Evolutionary conservation across 2,329 filamentous ascomycete species (phyloP).

Genomic region (Mycosphaerella sp.): DNA sequence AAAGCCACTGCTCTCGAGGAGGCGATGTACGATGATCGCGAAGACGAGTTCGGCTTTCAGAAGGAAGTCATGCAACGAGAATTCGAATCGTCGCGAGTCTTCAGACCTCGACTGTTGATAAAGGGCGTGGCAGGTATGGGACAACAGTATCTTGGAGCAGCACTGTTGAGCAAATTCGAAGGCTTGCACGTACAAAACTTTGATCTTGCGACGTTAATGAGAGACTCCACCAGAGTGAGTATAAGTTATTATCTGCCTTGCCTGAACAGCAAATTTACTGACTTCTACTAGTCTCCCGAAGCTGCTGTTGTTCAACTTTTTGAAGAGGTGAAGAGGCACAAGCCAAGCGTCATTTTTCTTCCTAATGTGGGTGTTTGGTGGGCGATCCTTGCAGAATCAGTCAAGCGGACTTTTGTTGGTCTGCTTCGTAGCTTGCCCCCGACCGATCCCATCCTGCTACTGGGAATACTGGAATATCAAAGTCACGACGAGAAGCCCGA

Average conservation of each 20-base stretch:
- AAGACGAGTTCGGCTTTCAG: slow-evolving; percentile 75
- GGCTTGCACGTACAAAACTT: slow-evolving; percentile 92
- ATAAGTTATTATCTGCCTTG: slow-evolving; percentile 37
- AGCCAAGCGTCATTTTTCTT: slow-evolving; percentile 92
- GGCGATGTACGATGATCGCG: slow-evolving; percentile 83
- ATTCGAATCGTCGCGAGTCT: slow-evolving; percentile 82
- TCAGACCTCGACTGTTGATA: slow-evolving; percentile 80
- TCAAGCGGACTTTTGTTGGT: slow-evolving; percentile 73
- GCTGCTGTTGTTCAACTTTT: slow-evolving; percentile 87
- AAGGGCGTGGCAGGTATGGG: slow-evolving; percentile 84
- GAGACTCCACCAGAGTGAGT: slow-evolving; percentile 72
- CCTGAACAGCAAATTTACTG: slow-evolving; percentile 19
- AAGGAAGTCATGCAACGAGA: slow-evolving; percentile 65
- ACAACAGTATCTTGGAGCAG: slow-evolving; percentile 79
- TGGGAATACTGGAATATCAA: slow-evolving; percentile 71
- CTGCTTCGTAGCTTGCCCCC: slow-evolving; percentile 78
- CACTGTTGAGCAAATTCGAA: slow-evolving; percentile 84
- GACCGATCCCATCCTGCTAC: slow-evolving; percentile 79
- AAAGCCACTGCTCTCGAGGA: slow-evolving; percentile 86
- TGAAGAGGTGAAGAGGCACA: slow-evolving; percentile 85
- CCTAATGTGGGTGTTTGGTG: slow-evolving; percentile 89
- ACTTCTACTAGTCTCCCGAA: slow-evolving; percentile 55
- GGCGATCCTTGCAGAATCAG: slow-evolving; percentile 55
- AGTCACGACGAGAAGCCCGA: slow-evolving; percentile 48
- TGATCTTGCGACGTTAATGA: slow-evolving; percentile 79